Conservation (phyloP, 805 yeast genomes). For the Ogataea kodamae region DNA sequence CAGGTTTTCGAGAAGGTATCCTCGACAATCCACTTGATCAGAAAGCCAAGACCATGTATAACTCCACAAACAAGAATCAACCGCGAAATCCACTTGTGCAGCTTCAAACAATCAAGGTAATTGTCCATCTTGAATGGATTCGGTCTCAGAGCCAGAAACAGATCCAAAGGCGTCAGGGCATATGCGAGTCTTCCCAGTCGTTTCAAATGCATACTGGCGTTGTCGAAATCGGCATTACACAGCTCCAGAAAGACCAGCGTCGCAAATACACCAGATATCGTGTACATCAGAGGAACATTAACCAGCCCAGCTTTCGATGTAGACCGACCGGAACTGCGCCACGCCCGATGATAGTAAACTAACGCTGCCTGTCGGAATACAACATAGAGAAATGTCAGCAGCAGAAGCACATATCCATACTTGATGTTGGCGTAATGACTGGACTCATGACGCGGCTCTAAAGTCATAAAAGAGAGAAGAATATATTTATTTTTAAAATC, state of each 20-base stretch:
- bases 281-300: slow-evolving; percentile 31
- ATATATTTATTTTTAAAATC: slow-evolving; percentile 1
- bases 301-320: slow-evolving; percentile 33
- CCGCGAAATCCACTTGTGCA: slow-evolving; percentile 75
- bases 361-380: slow-evolving; percentile 34
- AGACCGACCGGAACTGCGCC: slow-evolving; percentile 40
- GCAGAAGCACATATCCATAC: slow-evolving; percentile 55
- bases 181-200: slow-evolving; percentile 62
- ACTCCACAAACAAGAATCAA: slow-evolving; percentile 43
- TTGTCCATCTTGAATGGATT: slow-evolving; percentile 42
- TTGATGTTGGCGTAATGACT: slow-evolving; percentile 55
- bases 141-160: slow-evolving; percentile 56
- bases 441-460: slow-evolving; percentile 44
- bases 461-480: slow-evolving; percentile 3
- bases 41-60: slow-evolving; percentile 52
- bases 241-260: slow-evolving; percentile 30
- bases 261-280: slow-evolving; percentile 30
- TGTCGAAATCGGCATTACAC: slow-evolving; percentile 34
- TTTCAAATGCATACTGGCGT: slow-evolving; percentile 41
- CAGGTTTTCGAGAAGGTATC: slow-evolving; percentile 38
- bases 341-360: slow-evolving; percentile 31
- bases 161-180: slow-evolving; percentile 53
- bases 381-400: slow-evolving; percentile 40
- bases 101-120: slow-evolving; percentile 50
- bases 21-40: slow-evolving; percentile 42